Percentiles rank a stretch among this genome's conserved stretches.
Evolutionary conservation across 2,329 filamentous ascomycete genomes (phyloP).

Genomic region (Diatrype stigma): DNA sequence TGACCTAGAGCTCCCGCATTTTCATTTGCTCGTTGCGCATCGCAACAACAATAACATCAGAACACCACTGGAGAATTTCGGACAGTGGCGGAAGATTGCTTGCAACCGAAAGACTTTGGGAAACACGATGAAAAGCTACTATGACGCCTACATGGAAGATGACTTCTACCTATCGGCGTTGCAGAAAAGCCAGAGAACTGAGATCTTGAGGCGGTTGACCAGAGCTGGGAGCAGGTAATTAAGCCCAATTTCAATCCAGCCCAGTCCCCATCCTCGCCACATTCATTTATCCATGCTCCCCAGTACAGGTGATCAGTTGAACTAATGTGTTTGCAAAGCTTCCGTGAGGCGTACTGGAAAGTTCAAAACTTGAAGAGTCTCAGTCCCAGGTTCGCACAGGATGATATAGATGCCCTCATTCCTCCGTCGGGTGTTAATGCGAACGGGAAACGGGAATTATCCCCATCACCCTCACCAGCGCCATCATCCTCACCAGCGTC

Average conservation of each 20-base stretch:
- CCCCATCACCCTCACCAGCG: no score
- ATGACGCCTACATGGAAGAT: not conserved
- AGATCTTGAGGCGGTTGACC: not conserved
- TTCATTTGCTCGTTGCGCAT: constrained; percentile 7
- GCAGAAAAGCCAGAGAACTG: not conserved
- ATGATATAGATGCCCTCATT: no score
- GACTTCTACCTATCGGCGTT: not conserved
- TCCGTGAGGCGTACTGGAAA: not conserved
- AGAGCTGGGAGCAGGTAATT: not conserved
- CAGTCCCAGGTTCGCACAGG: no score
- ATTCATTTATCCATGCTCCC: not conserved
- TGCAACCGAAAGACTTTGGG: not conserved
- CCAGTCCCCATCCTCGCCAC: no score
- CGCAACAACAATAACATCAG: not conserved
- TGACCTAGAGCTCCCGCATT: constrained; percentile 1
- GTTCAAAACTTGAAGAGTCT: not conserved
- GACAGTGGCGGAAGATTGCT: not conserved
- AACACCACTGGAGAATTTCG: not conserved
- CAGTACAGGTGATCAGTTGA: not conserved
- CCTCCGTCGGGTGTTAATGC: no score
- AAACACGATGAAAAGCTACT: not conserved
- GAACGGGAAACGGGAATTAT: no score
- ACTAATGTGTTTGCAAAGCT: not conserved
- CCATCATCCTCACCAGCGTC: no score
- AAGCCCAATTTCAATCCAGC: no score